Percentiles rank a stretch among this genome's conserved stretches.
phyloP scores from a whole-genome alignment of 148 eudicot species.

The Rhododendron molle region DNA sequence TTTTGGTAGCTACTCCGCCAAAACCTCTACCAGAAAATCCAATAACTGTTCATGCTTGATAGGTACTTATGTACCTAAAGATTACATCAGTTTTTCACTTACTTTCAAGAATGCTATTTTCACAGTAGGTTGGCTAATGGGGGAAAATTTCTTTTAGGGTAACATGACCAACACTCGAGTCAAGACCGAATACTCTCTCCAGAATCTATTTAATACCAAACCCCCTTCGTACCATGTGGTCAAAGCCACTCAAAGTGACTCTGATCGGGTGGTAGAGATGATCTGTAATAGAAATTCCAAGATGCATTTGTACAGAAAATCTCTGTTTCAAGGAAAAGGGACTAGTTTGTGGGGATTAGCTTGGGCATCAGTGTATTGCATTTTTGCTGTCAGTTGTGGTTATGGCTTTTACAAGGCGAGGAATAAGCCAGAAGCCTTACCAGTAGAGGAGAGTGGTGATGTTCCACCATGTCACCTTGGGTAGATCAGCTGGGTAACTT shows the following conservation, averaged over 20 bases:
- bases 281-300: background rate
- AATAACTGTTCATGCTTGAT: background rate
- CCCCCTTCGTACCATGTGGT: background rate
- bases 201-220: background rate
- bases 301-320: background rate
- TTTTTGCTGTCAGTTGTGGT: background rate
- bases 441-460: background rate
- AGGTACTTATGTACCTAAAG: background rate
- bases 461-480: background rate
- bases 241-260: background rate
- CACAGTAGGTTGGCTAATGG: background rate
- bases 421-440: constrained; percentile 9
- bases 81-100: background rate
- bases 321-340: constrained; percentile 13
- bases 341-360: constrained; percentile 6
- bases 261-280: background rate
- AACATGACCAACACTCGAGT: background rate
- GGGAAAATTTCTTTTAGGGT: background rate
- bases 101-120: background rate
- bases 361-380: background rate
- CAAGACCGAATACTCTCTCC: background rate
- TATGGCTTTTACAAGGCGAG: background rate
- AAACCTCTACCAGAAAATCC: background rate
- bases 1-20: background rate
- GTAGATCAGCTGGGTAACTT: background rate